These are phyloP conservation scores for Sporothrix variecibatus DNA, from an alignment of 2,329 filamentous ascomycete species.

Conservation along the genomic window DNA sequence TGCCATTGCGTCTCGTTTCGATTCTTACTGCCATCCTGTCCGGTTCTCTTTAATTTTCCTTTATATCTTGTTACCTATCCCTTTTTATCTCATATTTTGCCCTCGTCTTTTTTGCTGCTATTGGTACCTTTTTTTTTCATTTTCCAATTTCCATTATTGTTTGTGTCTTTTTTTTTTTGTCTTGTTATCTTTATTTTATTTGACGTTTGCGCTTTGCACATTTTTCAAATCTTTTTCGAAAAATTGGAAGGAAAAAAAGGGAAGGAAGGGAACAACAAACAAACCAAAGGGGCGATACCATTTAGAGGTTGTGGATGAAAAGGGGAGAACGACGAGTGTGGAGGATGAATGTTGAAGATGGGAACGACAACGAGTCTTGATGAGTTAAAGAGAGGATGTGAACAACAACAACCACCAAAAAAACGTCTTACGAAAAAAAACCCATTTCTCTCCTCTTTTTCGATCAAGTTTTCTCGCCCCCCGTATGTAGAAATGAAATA, in stretches of 20 bases:
- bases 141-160: background rate
- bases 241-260: constrained; percentile 19
- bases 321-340: background rate
- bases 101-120: background rate
- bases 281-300: constrained; percentile 15
- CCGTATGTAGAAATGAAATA: constrained; percentile 1
- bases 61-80: background rate
- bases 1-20: background rate
- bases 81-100: background rate
- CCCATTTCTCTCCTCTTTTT: background rate
- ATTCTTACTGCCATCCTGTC: background rate
- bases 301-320: constrained; percentile 5
- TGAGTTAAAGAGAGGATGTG: background rate
- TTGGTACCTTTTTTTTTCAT: background rate
- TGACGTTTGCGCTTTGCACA: background rate
- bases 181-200: background rate
- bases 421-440: background rate
- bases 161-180: background rate
- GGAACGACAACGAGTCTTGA: background rate
- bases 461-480: background rate
- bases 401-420: background rate
- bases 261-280: background rate
- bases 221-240: background rate
- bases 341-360: background rate
- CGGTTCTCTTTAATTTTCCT: background rate